Evolutionary conservation across 1,139 yeast species (phyloP).

Genomic region (Candida sp.): DNA sequence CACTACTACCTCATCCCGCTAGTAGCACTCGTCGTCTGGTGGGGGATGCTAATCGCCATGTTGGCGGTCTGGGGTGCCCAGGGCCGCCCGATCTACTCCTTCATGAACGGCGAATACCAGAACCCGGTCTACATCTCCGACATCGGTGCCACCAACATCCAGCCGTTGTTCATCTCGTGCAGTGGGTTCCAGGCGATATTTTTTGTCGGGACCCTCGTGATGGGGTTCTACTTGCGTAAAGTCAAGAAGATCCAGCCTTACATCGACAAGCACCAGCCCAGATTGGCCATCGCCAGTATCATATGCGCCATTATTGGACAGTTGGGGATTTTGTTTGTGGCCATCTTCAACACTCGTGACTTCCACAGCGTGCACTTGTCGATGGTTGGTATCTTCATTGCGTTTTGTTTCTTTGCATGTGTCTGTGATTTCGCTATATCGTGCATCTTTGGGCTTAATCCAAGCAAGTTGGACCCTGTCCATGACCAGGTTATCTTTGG

Average conservation of each 20-base stretch:
- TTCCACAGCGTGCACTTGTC: constrained; percentile 66
- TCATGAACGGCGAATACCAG: constrained; percentile 49
- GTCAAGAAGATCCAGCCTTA: constrained; percentile 53
- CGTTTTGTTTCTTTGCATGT: constrained; percentile 69
- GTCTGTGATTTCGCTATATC: constrained; percentile 64
- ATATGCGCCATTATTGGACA: constrained; percentile 68
- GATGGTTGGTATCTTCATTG: constrained; percentile 78
- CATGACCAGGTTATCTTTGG: constrained; percentile 47
- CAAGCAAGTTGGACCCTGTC: constrained; percentile 42
- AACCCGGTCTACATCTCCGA: constrained; percentile 79
- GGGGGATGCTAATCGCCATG: constrained; percentile 48
- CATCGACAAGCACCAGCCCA: constrained; percentile 50
- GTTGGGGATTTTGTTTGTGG: constrained; percentile 73
- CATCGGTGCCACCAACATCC: constrained; percentile 83
- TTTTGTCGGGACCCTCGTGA: constrained; percentile 66
- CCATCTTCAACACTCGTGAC: constrained; percentile 71
- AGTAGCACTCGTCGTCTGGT: constrained; percentile 35
- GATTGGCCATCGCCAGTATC: constrained; percentile 55
- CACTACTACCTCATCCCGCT: constrained; percentile 41
- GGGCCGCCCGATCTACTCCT: constrained; percentile 74
- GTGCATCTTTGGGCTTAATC: constrained; percentile 61
- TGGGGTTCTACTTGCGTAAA: constrained; percentile 55
- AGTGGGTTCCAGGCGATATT: constrained; percentile 80
- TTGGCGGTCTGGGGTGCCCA: constrained; percentile 66
- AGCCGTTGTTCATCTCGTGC: constrained; percentile 85